phyloP scores from a whole-genome alignment of 2,329 filamentous ascomycete species.

The Sordariomycetes sp. region DNA sequence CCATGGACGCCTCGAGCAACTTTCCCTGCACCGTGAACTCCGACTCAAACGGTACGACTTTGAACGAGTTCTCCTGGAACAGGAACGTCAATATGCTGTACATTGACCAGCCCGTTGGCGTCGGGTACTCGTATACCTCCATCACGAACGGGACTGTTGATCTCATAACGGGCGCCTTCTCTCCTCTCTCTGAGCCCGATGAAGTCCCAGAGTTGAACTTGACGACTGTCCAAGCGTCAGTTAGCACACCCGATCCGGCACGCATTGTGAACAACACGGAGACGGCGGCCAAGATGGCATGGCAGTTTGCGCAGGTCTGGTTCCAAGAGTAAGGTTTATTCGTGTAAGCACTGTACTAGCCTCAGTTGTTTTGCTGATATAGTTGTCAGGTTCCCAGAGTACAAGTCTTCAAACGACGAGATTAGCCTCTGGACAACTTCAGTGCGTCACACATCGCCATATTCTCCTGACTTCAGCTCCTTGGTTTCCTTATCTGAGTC shows the following conservation, averaged over 20 bases:
- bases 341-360: background rate
- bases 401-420: slow-evolving; percentile 35
- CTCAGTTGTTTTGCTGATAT: background rate
- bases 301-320: slow-evolving; percentile 53
- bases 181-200: slow-evolving; percentile 16
- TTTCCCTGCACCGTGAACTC: slow-evolving; percentile 34
- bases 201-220: slow-evolving; percentile 20
- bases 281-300: slow-evolving; percentile 43
- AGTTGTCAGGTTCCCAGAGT: slow-evolving; percentile 35
- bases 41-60: slow-evolving; percentile 38
- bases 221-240: slow-evolving; percentile 20
- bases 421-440: slow-evolving; percentile 46
- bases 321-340: slow-evolving; percentile 20
- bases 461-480: too few relatives aligned
- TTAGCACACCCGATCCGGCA: slow-evolving; percentile 15
- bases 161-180: slow-evolving; percentile 23
- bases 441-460: background rate
- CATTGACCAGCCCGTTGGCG: slow-evolving; percentile 53
- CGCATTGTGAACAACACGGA: slow-evolving; percentile 34
- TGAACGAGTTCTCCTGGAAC: slow-evolving; percentile 54
- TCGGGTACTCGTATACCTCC: slow-evolving; percentile 55
- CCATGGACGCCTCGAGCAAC: slow-evolving; percentile 49
- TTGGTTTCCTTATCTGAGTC: too few relatives aligned
- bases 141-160: slow-evolving; percentile 46
- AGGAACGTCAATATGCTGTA: slow-evolving; percentile 39